Evolutionary conservation across 345 rosid species (phyloP).

Genomic region (Melaleuca quinquenervia): DNA sequence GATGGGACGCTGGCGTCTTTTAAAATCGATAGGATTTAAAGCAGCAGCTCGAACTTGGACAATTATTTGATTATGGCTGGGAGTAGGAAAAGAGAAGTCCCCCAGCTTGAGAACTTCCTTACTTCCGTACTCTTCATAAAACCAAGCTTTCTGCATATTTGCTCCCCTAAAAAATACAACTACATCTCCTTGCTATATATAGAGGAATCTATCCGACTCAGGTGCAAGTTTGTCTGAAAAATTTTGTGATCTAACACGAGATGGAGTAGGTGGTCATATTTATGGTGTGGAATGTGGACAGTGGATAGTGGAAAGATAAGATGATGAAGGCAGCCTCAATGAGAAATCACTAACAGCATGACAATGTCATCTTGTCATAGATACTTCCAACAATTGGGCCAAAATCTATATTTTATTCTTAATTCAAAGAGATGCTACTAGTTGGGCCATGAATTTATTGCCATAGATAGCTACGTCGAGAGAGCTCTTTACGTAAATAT

Average conservation of each 20-base stretch:
- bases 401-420: neutral
- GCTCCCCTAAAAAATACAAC: neutral
- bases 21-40: constrained; percentile 36
- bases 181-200: neutral
- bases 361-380: neutral
- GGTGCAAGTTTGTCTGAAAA: neutral
- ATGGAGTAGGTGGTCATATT: neutral
- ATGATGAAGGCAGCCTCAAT: neutral
- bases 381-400: neutral
- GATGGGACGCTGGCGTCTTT: constrained; percentile 22
- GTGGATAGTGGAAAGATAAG: neutral
- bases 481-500: neutral
- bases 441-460: neutral
- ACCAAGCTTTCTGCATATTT: constrained; percentile 34
- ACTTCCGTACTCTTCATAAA: constrained; percentile 29
- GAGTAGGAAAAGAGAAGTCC: constrained; percentile 22
- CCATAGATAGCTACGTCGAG: neutral
- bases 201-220: neutral
- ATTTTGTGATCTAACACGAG: neutral
- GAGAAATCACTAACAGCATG: neutral
- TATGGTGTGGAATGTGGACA: neutral
- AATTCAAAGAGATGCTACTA: neutral
- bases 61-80: constrained; percentile 17
- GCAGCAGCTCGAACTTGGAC: constrained; percentile 35
- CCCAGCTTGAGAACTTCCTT: constrained; percentile 35